phyloP scores from a whole-genome alignment of 768 basidiomycete species.

The Saitozyma sp. region DNA sequence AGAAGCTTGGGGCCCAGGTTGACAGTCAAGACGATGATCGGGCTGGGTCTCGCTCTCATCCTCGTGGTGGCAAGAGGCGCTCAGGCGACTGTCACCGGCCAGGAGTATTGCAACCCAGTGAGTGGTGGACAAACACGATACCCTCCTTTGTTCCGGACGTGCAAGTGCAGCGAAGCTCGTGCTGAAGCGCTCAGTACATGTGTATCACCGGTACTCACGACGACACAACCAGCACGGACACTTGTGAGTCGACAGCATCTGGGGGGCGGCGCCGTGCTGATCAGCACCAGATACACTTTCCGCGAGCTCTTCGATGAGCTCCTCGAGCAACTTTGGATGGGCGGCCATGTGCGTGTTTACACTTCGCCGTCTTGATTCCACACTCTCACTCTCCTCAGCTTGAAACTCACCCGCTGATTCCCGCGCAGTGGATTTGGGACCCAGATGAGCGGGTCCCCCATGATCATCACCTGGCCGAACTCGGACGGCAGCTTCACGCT shows the following conservation, averaged over 20 bases:
- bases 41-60: too few species aligned
- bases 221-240: conserved; percentile 18
- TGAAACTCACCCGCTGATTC: conserved; percentile 1
- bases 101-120: conserved; percentile 8
- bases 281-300: conserved; percentile 25
- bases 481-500: conserved; percentile 64
- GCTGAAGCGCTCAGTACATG: conserved; percentile 7
- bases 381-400: neutral
- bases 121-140: neutral
- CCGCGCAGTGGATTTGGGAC: conserved; percentile 29
- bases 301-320: conserved; percentile 8
- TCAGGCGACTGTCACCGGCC: conserved; percentile 9
- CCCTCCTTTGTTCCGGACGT: neutral
- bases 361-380: neutral
- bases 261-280: neutral
- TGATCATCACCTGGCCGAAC: conserved; percentile 76
- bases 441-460: conserved; percentile 50
- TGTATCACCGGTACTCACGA: conserved; percentile 13
- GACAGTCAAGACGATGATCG: too few species aligned
- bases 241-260: conserved; percentile 18
- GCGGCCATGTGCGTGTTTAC: conserved; percentile 32
- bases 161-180: neutral
- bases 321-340: conserved; percentile 24
- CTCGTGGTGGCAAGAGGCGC: neutral
- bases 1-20: too few species aligned